Percentiles rank a stretch among this genome's conserved stretches.
These are phyloP conservation scores for Funneliformis geosporum DNA, from an alignment of 192 early-diverging fungal genomes.

Conservation along the genomic window DNA sequence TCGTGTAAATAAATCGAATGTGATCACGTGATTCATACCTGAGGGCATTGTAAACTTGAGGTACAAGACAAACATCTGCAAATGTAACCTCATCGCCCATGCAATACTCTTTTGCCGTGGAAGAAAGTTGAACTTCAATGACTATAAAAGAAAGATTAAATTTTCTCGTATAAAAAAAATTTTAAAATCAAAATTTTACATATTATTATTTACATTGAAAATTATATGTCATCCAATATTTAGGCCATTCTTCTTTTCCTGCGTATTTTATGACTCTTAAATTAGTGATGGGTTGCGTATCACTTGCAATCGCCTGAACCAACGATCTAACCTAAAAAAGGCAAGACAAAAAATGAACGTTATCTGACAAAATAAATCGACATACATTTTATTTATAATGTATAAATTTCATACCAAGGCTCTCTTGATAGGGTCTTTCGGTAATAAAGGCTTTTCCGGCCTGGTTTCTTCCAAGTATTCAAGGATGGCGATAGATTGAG, in stretches of 20 bases:
- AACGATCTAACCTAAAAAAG: constrained; percentile 66
- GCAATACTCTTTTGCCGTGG: constrained; percentile 71
- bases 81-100: constrained; percentile 80
- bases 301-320: constrained; percentile 69
- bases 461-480: constrained; percentile 87
- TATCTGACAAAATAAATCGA: background rate
- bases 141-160: constrained; percentile 23
- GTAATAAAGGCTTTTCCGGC: constrained; percentile 71
- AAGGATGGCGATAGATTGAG: constrained; percentile 78
- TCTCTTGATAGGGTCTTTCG: constrained; percentile 63
- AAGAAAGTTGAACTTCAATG: constrained; percentile 48
- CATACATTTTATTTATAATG: background rate
- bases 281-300: constrained; percentile 90
- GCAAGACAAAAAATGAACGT: background rate
- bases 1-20: background rate
- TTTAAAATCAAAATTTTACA: background rate
- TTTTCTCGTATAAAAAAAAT: background rate
- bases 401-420: constrained; percentile 49
- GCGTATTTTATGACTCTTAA: constrained; percentile 67
- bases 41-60: constrained; percentile 77
- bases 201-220: constrained; percentile 54
- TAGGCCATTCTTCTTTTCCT: constrained; percentile 62
- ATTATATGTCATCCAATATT: constrained; percentile 54
- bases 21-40: constrained; percentile 42
- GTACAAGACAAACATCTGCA: constrained; percentile 80